phyloP scores from a whole-genome alignment of 495 filamentous ascomycete genomes.

The Hypoxylon fuscum region DNA sequence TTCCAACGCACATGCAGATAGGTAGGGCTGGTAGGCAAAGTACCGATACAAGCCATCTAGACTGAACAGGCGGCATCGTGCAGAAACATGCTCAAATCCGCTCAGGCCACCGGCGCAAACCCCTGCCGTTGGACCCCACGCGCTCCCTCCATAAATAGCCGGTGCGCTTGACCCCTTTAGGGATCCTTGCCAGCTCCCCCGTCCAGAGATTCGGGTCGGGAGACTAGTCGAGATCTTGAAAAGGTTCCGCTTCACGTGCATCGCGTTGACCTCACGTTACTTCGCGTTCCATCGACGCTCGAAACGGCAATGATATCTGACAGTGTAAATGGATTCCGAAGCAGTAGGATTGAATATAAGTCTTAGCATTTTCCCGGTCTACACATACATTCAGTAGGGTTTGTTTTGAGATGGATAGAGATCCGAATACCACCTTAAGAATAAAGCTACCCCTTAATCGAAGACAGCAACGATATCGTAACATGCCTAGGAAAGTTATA shows the following conservation, averaged over 20 bases:
- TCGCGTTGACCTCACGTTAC: slow-evolving; percentile 22
- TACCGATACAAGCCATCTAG: slow-evolving; percentile 2
- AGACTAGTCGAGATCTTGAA: slow-evolving; percentile 23
- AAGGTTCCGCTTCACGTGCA: slow-evolving; percentile 28
- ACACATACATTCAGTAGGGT: too few species aligned
- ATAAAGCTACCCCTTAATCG: too few species aligned
- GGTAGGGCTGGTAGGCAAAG: neutral
- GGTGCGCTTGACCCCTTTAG: slow-evolving; percentile 7
- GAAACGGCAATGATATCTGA: too few species aligned
- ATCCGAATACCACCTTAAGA: too few species aligned
- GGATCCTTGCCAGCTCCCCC: slow-evolving; percentile 8
- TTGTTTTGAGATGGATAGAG: too few species aligned
- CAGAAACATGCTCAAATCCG: slow-evolving; percentile 36
- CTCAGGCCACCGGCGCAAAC: slow-evolving; percentile 11
- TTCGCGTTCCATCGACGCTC: too few species aligned
- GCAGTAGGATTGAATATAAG: too few species aligned
- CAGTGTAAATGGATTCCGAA: too few species aligned
- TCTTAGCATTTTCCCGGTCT: too few species aligned
- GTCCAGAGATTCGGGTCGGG: slow-evolving; percentile 25
- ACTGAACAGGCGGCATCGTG: neutral
- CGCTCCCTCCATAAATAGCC: slow-evolving; percentile 11
- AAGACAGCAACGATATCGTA: too few species aligned
- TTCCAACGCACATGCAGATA: too few species aligned
- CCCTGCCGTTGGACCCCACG: slow-evolving; percentile 29
- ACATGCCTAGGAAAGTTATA: too few species aligned